phyloP scores from a whole-genome alignment of 768 basidiomycete genomes.

The Boletales sp. region DNA sequence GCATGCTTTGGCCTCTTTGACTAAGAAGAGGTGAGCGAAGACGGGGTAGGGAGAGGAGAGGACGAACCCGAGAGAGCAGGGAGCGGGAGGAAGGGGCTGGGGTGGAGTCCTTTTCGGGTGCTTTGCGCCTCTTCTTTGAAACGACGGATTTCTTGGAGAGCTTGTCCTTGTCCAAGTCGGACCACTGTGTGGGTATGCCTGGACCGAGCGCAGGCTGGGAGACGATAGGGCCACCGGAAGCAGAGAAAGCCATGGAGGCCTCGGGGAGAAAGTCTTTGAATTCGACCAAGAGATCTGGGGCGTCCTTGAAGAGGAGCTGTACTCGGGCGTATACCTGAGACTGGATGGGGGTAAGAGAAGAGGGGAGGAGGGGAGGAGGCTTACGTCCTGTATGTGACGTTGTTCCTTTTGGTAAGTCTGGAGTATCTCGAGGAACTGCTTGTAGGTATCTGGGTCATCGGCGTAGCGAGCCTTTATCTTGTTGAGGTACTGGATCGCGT shows the following conservation, averaged over 20 bases:
- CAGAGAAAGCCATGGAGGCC: constrained; percentile 40
- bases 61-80: constrained; percentile 45
- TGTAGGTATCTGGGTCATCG: constrained; percentile 89
- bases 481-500: constrained; percentile 97
- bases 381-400: constrained; percentile 65
- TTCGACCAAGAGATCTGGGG: constrained; percentile 73
- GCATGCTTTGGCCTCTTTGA: constrained; percentile 61
- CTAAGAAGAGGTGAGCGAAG: constrained; percentile 28
- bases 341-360: constrained; percentile 28
- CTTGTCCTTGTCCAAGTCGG: constrained; percentile 39
- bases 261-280: constrained; percentile 83
- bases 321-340: constrained; percentile 81
- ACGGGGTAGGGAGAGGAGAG: not conserved
- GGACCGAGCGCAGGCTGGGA: constrained; percentile 43
- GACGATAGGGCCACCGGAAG: constrained; percentile 44
- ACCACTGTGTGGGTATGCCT: constrained; percentile 36
- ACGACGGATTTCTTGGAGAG: constrained; percentile 40
- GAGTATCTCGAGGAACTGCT: constrained; percentile 84
- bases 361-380: constrained; percentile 22
- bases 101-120: constrained; percentile 64
- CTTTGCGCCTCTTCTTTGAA: constrained; percentile 62
- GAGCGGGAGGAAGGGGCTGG: constrained; percentile 53
- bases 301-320: constrained; percentile 75
- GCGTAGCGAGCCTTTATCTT: constrained; percentile 93
- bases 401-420: constrained; percentile 88